These are phyloP conservation scores for Hypocreales sp. DNA, from an alignment of 2,329 filamentous ascomycete species.

Conservation along the genomic window DNA sequence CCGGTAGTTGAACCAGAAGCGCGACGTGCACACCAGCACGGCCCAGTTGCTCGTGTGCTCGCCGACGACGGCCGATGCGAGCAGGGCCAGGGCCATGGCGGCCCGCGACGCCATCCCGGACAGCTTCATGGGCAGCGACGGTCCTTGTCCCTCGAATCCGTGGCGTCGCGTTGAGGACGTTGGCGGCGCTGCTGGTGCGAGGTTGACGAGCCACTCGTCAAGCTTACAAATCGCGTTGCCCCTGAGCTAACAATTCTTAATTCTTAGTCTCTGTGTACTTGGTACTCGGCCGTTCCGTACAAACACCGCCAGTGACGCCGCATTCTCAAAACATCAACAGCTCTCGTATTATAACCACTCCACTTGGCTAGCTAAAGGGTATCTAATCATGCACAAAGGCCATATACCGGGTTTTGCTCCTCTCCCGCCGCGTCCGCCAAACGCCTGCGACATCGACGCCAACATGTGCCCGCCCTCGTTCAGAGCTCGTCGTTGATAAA, in stretches of 20 bases:
- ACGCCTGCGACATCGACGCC: neutral
- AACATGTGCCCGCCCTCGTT: constrained; percentile 1
- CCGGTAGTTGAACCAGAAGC: constrained; percentile 99
- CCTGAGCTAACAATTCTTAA: too few species aligned
- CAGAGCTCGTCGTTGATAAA: constrained; percentile 11
- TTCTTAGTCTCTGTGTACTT: too few species aligned
- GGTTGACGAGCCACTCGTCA: neutral
- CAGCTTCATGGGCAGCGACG: too few species aligned
- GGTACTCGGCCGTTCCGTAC: too few species aligned
- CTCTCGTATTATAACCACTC: neutral
- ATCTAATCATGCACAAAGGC: constrained; percentile 3
- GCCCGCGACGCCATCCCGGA: constrained; percentile 27
- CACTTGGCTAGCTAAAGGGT: constrained; percentile 2
- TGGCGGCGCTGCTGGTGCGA: neutral
- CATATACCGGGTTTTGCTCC: neutral
- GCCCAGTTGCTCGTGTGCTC: constrained; percentile 99
- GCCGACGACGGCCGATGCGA: constrained; percentile 32
- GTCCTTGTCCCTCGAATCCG: too few species aligned
- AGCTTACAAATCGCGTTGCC: constrained; percentile 1
- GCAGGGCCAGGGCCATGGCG: constrained; percentile 29
- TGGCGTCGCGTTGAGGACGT: too few species aligned
- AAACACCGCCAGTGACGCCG: too few species aligned
- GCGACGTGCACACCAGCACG: constrained; percentile 92
- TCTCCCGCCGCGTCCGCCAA: too few species aligned
- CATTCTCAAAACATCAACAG: neutral